Conservation (phyloP, 345 rosid genomes). For the Boechera retrofracta region DNA sequence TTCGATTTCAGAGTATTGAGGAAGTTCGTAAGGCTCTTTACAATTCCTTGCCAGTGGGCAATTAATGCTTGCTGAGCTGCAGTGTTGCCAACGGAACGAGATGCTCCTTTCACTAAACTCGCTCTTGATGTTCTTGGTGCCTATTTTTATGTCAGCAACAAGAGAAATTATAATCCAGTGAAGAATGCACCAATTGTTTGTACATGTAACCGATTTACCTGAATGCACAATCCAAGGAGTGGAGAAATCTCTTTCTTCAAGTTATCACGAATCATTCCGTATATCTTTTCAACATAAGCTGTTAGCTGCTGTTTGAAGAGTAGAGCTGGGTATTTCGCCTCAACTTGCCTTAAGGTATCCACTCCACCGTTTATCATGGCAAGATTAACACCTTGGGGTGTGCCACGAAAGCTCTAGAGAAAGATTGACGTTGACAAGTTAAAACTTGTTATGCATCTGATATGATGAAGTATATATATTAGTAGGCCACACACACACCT, state of each 20-base stretch:
- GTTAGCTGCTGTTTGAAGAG: slow-evolving; percentile 96
- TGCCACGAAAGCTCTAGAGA: slow-evolving; percentile 82
- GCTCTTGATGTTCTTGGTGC: slow-evolving; percentile 98
- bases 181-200: background rate
- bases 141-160: slow-evolving; percentile 41
- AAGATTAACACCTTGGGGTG: slow-evolving; percentile 86
- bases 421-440: background rate
- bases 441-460: background rate
- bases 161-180: background rate
- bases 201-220: slow-evolving; percentile 51
- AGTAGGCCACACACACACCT: slow-evolving; percentile 45
- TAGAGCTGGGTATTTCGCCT: slow-evolving; percentile 95
- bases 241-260: slow-evolving; percentile 96
- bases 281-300: slow-evolving; percentile 93
- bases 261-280: slow-evolving; percentile 95
- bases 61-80: slow-evolving; percentile 90
- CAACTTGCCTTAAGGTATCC: slow-evolving; percentile 81
- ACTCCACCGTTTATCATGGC: slow-evolving; percentile 74
- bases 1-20: slow-evolving; percentile 74
- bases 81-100: slow-evolving; percentile 74
- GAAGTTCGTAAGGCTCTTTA: slow-evolving; percentile 89
- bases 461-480: background rate
- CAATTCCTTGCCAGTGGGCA: slow-evolving; percentile 98
- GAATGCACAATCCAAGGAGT: slow-evolving; percentile 91
- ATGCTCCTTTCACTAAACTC: slow-evolving; percentile 88